A percentile compares a stretch with the other conserved stretches of the same genome.
phyloP scores from a whole-genome alignment of 495 filamentous ascomycete species.

The Lindgomyces ingoldianus region DNA sequence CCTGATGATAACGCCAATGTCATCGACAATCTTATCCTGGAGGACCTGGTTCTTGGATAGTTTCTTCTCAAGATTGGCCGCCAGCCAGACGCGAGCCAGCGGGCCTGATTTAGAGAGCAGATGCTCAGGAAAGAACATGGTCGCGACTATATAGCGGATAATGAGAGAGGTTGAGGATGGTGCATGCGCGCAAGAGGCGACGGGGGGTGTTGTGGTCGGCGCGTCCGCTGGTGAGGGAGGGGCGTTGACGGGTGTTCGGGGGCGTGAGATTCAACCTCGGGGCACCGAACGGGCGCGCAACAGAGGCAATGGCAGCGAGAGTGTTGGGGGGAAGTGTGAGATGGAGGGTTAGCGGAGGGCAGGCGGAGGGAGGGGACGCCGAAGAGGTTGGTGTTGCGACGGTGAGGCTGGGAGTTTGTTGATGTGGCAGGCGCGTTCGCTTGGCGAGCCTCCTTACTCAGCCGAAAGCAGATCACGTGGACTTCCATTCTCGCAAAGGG shows the following conservation, averaged over 20 bases:
- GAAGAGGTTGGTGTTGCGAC: neutral
- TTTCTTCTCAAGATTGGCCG: constrained; percentile 95
- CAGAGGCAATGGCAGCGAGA: constrained; percentile 10
- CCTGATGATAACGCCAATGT: constrained; percentile 89
- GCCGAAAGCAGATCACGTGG: neutral
- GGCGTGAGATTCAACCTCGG: neutral
- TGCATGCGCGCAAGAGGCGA: neutral
- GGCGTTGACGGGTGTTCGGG: neutral
- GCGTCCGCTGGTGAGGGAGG: constrained; percentile 7
- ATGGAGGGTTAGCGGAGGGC: constrained; percentile 8
- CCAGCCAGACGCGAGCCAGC: constrained; percentile 95
- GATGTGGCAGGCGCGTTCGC: neutral
- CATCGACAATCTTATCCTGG: constrained; percentile 87
- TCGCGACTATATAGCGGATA: constrained; percentile 33
- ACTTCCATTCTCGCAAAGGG: no score
- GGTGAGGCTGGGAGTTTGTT: constrained; percentile 18
- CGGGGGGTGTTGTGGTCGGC: constrained; percentile 4
- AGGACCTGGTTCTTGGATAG: constrained; percentile 92
- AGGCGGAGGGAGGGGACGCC: neutral
- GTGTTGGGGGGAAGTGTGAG: neutral
- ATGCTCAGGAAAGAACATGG: constrained; percentile 98
- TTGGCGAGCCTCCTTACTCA: neutral
- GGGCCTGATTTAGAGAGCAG: constrained; percentile 95
- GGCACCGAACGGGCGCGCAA: constrained; percentile 11
- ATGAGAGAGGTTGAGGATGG: neutral